Evolutionary conservation across 2,329 filamentous ascomycete species (phyloP).

Genomic region (Neofusicoccum kwambonambiense): DNA sequence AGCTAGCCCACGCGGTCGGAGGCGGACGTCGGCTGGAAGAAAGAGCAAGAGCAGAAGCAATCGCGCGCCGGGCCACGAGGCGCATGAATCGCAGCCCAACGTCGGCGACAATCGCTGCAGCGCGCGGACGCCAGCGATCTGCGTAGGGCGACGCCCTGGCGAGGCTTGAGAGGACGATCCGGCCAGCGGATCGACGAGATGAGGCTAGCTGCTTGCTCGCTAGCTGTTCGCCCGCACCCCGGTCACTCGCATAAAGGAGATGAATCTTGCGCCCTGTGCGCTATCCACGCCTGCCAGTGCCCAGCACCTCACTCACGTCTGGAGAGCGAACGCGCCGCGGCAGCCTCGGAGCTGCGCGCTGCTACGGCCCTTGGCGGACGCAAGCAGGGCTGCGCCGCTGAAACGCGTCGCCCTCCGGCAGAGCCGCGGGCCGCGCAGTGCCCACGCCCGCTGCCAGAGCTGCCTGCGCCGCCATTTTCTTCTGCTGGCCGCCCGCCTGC

Average conservation of each 20-base stretch:
- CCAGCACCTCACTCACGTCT: not conserved
- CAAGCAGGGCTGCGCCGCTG: not conserved
- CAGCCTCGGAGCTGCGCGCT: constrained; percentile 6
- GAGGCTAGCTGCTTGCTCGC: not conserved
- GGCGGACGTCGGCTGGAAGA: not conserved
- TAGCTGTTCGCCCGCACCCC: not conserved
- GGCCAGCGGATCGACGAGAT: constrained; percentile 15
- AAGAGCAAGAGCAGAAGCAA: not conserved
- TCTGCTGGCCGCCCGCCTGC: not conserved
- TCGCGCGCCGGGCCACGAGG: not conserved
- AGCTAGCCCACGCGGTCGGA: not conserved
- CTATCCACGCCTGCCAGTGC: not conserved
- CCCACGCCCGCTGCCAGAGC: not conserved
- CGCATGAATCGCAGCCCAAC: constrained; percentile 16
- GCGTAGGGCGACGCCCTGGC: constrained; percentile 13
- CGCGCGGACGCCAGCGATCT: not conserved
- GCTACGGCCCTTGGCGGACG: not conserved
- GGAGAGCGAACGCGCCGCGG: not conserved
- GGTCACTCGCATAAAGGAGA: constrained; percentile 14
- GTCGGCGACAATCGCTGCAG: not conserved
- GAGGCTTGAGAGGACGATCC: constrained; percentile 13
- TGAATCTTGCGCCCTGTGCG: constrained; percentile 1
- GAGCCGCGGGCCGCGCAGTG: not conserved
- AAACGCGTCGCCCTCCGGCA: not conserved
- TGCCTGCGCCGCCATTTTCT: not conserved